Base-by-base conservation (phyloP, 805 yeast genomes). In the Kockiozyma suomiensis region DNA sequence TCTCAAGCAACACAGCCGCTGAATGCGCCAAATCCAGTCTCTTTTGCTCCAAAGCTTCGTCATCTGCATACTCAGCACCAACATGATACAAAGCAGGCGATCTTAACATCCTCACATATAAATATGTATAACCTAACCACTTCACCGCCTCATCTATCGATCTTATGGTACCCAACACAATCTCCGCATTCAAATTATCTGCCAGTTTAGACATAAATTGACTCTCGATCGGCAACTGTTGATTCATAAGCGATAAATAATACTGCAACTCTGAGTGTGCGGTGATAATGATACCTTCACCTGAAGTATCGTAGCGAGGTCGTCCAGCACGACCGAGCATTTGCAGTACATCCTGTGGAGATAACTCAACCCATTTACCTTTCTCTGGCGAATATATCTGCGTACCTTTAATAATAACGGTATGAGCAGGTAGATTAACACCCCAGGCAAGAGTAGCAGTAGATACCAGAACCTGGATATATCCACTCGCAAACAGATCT, bases 361-460 rank as follows among this genome's bases (percentile, higher is more conserved):
- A 76, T 12, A 76, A 74, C 8, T 73, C 72, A n/a, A 71, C 73
- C 84, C 86, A 84, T 5, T 82, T 75, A 56, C 97, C 96, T 63
- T 82, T 83, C 64, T 88, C 94, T 0, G 99, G 97, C 4, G 94
- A 87, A 69, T 96, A 94, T 40, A 78, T 72, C 62, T 76, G 79
- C 0, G 88, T 84, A 1, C 87, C 87, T 62, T 84, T 84, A 26
- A 84, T 77, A 2, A 84, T 73, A 1, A 83, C 88, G 56, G 84
- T 71, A 69, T 80, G 84, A 0, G 87, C 86, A 4, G 87, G 87
- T 30, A 84, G 70, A 63, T 84, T 84, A 4, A 84, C 84, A 37
- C 87, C 88, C 61, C 82, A 79, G 0, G 87, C 85, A 58, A 84
- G 71, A 0, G 87, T 84, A 0, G 87, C 81, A 0, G 88, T 84